phyloP scores from a whole-genome alignment of 495 filamentous ascomycete species.

The Astrocystis sublimbata region DNA sequence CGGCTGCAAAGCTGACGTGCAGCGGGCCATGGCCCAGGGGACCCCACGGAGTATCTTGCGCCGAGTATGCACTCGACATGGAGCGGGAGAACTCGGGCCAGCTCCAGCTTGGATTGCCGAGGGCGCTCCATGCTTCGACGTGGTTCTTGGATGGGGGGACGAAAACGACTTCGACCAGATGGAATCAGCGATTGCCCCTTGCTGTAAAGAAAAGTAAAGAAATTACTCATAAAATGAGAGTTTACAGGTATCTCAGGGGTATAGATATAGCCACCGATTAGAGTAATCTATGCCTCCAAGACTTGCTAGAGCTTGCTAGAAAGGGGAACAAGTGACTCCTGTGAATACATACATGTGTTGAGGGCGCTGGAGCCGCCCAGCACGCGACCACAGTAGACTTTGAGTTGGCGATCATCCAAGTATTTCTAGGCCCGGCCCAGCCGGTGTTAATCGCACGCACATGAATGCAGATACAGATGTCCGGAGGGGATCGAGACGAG shows the following conservation, averaged over 20 bases:
- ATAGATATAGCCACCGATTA: no score
- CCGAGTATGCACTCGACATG: not conserved
- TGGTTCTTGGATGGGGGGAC: not conserved
- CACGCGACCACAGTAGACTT: not conserved
- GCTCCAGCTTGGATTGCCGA: conserved; percentile 2
- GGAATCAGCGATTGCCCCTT: no score
- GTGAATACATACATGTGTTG: not conserved
- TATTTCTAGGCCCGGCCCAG: no score
- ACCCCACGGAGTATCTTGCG: not conserved
- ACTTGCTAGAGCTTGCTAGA: no score
- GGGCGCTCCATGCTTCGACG: not conserved
- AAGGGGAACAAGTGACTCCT: no score
- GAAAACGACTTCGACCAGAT: no score
- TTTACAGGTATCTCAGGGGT: no score
- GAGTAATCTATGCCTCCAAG: no score
- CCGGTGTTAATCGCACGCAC: no score
- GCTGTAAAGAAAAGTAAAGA: no score
- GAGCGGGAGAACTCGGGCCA: not conserved
- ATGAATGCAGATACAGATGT: not conserved
- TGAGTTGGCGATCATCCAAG: not conserved
- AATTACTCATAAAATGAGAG: no score
- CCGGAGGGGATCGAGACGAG: no score
- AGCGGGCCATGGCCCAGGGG: not conserved
- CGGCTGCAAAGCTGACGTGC: not conserved
- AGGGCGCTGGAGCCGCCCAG: not conserved